Evolutionary conservation across 2,329 filamentous ascomycete genomes (phyloP).

Genomic region (Myriangium duriaei): DNA sequence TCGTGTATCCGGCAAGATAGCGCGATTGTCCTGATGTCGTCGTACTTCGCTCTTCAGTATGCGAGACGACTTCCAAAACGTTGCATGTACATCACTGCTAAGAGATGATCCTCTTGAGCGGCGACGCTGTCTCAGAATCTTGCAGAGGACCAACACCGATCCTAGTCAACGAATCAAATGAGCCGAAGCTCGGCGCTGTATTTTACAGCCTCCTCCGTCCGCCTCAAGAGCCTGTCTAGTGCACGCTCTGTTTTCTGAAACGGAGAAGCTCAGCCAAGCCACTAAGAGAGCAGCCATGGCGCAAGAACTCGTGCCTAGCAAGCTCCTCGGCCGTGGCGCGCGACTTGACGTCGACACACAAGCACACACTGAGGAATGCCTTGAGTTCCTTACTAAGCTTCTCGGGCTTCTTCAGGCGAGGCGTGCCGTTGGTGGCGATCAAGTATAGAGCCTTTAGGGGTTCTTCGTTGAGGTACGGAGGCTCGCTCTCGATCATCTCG

Average conservation of each 20-base stretch:
- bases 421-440: slow-evolving; percentile 95
- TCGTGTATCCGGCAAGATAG: too few relatives aligned
- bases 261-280: slow-evolving; percentile 79
- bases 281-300: slow-evolving; percentile 71
- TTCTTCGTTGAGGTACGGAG: slow-evolving; percentile 95
- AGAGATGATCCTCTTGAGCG: too few relatives aligned
- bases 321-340: slow-evolving; percentile 85
- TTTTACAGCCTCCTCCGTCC: too few relatives aligned
- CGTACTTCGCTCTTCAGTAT: too few relatives aligned
- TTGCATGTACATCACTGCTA: too few relatives aligned
- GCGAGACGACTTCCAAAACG: too few relatives aligned
- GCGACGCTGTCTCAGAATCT: too few relatives aligned
- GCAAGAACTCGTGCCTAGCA: slow-evolving; percentile 83
- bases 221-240: slow-evolving; percentile 3
- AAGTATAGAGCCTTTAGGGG: slow-evolving; percentile 93
- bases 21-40: too few relatives aligned
- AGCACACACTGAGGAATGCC: slow-evolving; percentile 87
- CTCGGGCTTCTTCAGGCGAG: slow-evolving; percentile 93
- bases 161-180: too few relatives aligned
- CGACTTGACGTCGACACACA: slow-evolving; percentile 93
- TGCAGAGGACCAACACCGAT: too few relatives aligned
- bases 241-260: slow-evolving; percentile 47
- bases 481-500: slow-evolving; percentile 98
- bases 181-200: slow-evolving; percentile 8
- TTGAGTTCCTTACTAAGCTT: slow-evolving; percentile 97